Evolutionary conservation across 2,329 filamentous ascomycete species (phyloP), one percentile per base, ranked within the genome.

Genomic region (Colletotrichum paranaense): DNA sequence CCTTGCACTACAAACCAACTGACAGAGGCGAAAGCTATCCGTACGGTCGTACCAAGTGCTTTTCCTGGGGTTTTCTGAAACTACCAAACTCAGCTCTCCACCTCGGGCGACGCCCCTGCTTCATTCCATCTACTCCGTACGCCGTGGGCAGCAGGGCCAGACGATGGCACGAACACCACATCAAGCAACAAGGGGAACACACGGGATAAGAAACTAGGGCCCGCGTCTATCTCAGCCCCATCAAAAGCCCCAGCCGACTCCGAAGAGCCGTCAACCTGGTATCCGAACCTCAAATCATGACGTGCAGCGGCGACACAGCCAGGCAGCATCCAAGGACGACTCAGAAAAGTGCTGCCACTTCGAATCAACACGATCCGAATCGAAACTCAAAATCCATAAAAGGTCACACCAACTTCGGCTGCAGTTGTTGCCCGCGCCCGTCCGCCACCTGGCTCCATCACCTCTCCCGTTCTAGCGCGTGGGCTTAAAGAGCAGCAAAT

Each of bases 391-490:
- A 53, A 3, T 42, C 38, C 38, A 7, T 19, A 16, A 11, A 12
- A 60, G 32, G 35, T 22, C 42, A 49, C 42, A 49, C n/a, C 19
- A 5, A 49, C 42, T 49, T 49, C 19, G 42, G 42, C 19, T 49
- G 19, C 42, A 49, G 42, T 49, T 49, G 42, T 49, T 49, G 16
- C 7, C 42, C 19, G 42, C 42, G 42, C 42, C 42, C 24, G 24
- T 30, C n/a, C 19, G 11, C 22, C 38, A 42, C 38, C 6, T 30
- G 30, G 30, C 30, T 5, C 38, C 32, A 16, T 14, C 38, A 6
- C 38, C 38, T 55, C 16, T 49, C 30, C 28, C 62, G 26, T 72
- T 65, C 69, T 52, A 60, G 42, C n/a, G n/a, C 53, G 42, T n/a
- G 26, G n/a, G 14, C 56, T 49, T n/a, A 19, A 7, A 49, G 42